Evolutionary conservation across 805 yeast genomes (phyloP).

Genomic region (Blastobotrys parvus): DNA sequence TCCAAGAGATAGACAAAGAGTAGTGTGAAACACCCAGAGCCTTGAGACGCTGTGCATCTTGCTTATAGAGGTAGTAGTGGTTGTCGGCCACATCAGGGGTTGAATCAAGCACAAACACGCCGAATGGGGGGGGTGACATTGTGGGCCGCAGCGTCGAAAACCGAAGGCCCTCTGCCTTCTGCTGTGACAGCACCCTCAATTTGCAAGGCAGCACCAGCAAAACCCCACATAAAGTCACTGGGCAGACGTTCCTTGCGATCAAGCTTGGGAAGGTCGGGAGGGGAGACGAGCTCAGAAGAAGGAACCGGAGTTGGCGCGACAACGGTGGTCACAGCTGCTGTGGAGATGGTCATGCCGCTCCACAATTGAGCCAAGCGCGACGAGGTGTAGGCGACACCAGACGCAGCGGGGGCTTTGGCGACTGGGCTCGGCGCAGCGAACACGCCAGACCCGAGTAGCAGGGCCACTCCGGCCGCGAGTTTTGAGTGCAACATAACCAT

Average conservation of each 20-base stretch:
- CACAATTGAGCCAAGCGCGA: slow-evolving; percentile 7
- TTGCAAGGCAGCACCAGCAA: slow-evolving; percentile 31
- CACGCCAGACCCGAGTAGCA: no score
- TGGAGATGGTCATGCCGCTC: slow-evolving; percentile 10
- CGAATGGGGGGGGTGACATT: slow-evolving; percentile 10
- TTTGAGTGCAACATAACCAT: no score
- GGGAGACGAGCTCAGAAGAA: slow-evolving; percentile 11
- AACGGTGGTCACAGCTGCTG: slow-evolving; percentile 6
- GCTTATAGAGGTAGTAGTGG: slow-evolving; percentile 29
- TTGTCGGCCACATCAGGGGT: slow-evolving; percentile 26
- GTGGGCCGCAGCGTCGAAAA: slow-evolving; percentile 23
- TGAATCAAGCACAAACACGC: slow-evolving; percentile 10
- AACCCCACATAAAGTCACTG: slow-evolving; percentile 22
- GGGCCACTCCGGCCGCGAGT: no score
- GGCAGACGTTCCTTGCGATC: slow-evolving; percentile 8
- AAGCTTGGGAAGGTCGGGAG: slow-evolving; percentile 11
- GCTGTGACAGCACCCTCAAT: slow-evolving; percentile 32
- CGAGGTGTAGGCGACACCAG: slow-evolving; percentile 1
- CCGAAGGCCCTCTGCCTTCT: slow-evolving; percentile 29
- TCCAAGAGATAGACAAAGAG: slow-evolving; percentile 31
- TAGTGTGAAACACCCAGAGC: slow-evolving; percentile 29
- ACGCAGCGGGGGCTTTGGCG: neutral
- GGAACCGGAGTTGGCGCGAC: slow-evolving; percentile 10
- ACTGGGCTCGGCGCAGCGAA: no score
- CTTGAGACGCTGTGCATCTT: slow-evolving; percentile 28